A percentile compares a stretch with the other conserved stretches of the same genome.
Evolutionary conservation across 495 filamentous ascomycete genomes (phyloP).

Genomic region (Aspergillus conjunctus): DNA sequence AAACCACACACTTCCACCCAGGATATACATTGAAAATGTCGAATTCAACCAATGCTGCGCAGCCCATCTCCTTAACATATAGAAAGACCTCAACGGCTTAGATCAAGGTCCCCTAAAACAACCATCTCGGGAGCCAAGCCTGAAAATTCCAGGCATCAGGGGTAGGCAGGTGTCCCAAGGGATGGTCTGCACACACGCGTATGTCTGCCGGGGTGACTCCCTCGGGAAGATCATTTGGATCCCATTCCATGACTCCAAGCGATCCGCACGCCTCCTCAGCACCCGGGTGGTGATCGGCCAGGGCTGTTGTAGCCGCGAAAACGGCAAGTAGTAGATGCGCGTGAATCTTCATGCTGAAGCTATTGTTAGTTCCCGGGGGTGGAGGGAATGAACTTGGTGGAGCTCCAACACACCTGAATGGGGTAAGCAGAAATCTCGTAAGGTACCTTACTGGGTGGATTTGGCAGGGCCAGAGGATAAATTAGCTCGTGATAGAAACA

Average conservation of each 20-base stretch:
- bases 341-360: conserved; percentile 1
- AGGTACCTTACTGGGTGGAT: too few relatives aligned
- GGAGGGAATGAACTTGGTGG: too few relatives aligned
- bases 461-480: too few relatives aligned
- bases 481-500: too few relatives aligned
- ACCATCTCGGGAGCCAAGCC: background rate
- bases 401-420: too few relatives aligned
- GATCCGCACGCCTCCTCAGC: conserved; percentile 1
- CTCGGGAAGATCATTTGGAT: conserved; percentile 2
- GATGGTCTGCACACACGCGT: conserved; percentile 8
- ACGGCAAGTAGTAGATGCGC: background rate
- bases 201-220: background rate
- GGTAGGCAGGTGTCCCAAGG: background rate
- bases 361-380: too few relatives aligned
- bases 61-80: too few relatives aligned
- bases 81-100: too few relatives aligned
- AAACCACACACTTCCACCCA: too few relatives aligned
- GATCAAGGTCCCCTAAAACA: background rate
- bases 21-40: too few relatives aligned
- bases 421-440: too few relatives aligned
- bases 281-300: background rate
- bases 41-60: too few relatives aligned
- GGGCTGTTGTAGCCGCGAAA: background rate
- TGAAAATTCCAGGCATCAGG: background rate
- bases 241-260: background rate